Evolutionary conservation across 23 red algal species (phyloP).

Genomic region (Gracilaria domingensis): DNA sequence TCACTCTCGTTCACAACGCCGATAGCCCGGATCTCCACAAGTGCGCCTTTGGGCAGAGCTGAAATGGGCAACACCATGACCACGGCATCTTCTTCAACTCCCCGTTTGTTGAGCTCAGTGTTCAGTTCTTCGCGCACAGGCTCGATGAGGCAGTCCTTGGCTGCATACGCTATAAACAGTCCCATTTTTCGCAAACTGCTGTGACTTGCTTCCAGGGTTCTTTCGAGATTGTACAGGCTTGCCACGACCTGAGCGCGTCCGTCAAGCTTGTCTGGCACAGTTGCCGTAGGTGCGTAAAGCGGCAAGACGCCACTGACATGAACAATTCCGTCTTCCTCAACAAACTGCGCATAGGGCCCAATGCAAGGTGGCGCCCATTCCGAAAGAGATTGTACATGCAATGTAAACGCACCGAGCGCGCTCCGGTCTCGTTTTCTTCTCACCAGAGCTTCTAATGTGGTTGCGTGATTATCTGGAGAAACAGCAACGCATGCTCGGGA

Average conservation of each 20-base stretch:
- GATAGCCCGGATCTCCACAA: slow-evolving; percentile 68
- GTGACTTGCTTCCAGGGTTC: slow-evolving; percentile 70
- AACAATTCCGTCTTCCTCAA: slow-evolving; percentile 55
- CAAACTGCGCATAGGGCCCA: slow-evolving; percentile 92
- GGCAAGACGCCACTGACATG: slow-evolving; percentile 86
- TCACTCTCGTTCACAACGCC: slow-evolving; percentile 22
- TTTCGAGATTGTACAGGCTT: slow-evolving; percentile 75
- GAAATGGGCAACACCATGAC: slow-evolving; percentile 48
- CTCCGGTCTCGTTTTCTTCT: slow-evolving; percentile 23
- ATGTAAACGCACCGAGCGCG: slow-evolving; percentile 17
- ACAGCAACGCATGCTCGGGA: slow-evolving; percentile 77
- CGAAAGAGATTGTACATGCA: slow-evolving; percentile 97
- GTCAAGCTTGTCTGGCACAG: slow-evolving; percentile 46
- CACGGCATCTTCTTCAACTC: background rate
- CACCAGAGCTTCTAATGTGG: slow-evolving; percentile 73
- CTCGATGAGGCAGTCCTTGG: background rate
- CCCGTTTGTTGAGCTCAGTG: background rate
- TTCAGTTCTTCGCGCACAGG: slow-evolving; percentile 6
- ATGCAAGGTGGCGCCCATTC: slow-evolving; percentile 99
- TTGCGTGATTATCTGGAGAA: slow-evolving; percentile 31
- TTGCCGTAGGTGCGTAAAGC: slow-evolving; percentile 69
- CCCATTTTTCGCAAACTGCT: slow-evolving; percentile 19
- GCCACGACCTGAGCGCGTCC: slow-evolving; percentile 47
- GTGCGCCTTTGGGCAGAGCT: slow-evolving; percentile 68
- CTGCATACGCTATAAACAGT: slow-evolving; percentile 58